These are phyloP conservation scores for Phaffomyces antillensis DNA, from an alignment of 805 yeast species.

Conservation along the genomic window DNA sequence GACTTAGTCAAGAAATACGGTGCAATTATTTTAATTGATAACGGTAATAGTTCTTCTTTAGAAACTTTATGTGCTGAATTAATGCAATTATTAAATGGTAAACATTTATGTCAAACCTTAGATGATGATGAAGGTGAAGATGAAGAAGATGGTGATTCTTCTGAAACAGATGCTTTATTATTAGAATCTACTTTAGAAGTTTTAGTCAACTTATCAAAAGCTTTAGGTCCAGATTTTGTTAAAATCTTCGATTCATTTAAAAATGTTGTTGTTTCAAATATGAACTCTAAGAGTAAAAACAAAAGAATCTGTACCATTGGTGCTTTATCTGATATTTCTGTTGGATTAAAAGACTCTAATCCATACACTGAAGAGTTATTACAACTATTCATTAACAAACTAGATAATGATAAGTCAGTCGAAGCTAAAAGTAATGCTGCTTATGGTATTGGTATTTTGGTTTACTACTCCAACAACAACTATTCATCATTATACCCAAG, in stretches of 20 bases:
- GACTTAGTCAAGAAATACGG: conserved; percentile 69
- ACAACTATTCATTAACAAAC: conserved; percentile 58
- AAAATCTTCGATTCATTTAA: conserved; percentile 68
- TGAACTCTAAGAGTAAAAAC: conserved; percentile 53
- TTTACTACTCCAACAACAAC: conserved; percentile 34
- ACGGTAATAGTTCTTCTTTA: conserved; percentile 48
- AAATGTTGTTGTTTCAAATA: conserved; percentile 50
- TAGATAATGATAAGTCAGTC: conserved; percentile 68
- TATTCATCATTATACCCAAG: conserved; percentile 58
- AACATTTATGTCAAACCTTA: conserved; percentile 76
- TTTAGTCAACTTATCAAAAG: conserved; percentile 64
- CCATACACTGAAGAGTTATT: conserved; percentile 66
- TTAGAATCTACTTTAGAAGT: conserved; percentile 85
- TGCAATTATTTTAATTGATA: conserved; percentile 57
- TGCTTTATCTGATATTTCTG: conserved; percentile 81
- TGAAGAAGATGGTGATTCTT: conserved; percentile 47
- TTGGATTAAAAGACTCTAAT: conserved; percentile 59
- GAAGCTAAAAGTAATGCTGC: conserved; percentile 95
- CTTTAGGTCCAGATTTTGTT: conserved; percentile 73
- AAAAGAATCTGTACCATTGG: conserved; percentile 85
- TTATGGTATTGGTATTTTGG: conserved; percentile 83
- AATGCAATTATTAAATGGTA: conserved; percentile 67
- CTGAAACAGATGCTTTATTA: conserved; percentile 59
- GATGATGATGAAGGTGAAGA: conserved; percentile 62
- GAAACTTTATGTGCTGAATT: conserved; percentile 67